A percentile compares a stretch with the other conserved stretches of the same genome.
Evolutionary conservation across 345 rosid genomes (phyloP).

Genomic region (Eucalyptus curtisii): DNA sequence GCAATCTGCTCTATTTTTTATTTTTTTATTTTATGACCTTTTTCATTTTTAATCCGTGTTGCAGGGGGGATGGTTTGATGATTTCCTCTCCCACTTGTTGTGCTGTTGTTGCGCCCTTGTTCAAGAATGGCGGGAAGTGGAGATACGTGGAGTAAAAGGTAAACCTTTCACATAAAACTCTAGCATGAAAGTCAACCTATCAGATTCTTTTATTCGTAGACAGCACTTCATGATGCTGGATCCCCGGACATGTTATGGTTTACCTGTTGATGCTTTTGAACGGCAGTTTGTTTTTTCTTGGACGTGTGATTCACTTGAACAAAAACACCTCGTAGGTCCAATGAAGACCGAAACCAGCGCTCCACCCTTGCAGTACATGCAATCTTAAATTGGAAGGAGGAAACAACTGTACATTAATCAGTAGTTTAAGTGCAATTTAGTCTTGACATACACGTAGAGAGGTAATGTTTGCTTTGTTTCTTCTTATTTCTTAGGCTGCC

Average conservation of each 20-base stretch:
- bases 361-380: neutral
- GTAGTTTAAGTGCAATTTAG: neutral
- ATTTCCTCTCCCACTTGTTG: slow-evolving; percentile 87
- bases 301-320: neutral
- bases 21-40: neutral
- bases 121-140: slow-evolving; percentile 92
- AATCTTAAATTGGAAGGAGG: neutral
- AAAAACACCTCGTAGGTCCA: neutral
- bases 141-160: slow-evolving; percentile 67
- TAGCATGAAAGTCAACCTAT: neutral
- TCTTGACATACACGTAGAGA: neutral
- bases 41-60: neutral
- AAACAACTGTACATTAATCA: neutral
- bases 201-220: neutral
- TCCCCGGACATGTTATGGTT: neutral
- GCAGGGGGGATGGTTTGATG: slow-evolving; percentile 80
- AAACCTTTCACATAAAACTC: neutral
- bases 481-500: neutral
- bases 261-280: neutral
- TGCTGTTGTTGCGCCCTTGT: slow-evolving; percentile 97
- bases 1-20: neutral
- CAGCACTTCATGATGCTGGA: neutral
- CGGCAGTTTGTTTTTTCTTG: neutral
- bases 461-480: neutral
- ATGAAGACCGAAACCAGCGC: neutral